These are phyloP conservation scores for Albatrellus ellisii DNA, from an alignment of 768 basidiomycete genomes.

Conservation along the genomic window DNA sequence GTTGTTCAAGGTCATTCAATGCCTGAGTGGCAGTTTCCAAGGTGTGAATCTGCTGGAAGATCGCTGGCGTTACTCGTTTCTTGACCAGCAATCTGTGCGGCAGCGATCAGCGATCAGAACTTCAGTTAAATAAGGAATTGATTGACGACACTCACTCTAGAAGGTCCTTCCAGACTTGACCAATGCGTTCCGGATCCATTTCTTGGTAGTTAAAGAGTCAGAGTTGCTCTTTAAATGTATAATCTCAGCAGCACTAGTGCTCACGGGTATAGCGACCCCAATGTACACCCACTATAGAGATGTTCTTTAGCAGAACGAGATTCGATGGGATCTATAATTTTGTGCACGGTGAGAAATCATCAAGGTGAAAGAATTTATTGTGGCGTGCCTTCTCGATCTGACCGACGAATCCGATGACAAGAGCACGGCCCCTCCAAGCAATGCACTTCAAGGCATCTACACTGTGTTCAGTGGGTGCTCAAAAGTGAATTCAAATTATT, in stretches of 20 bases:
- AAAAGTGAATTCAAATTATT: background rate
- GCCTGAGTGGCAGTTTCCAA: constrained; percentile 58
- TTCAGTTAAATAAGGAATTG: background rate
- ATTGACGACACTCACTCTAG: constrained; percentile 25
- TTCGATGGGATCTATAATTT: constrained; percentile 67
- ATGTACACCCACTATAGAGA: constrained; percentile 71
- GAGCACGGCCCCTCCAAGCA: constrained; percentile 83
- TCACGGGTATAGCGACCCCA: constrained; percentile 75
- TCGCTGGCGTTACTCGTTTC: constrained; percentile 51
- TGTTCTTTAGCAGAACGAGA: constrained; percentile 70
- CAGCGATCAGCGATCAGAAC: background rate
- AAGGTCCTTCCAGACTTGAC: constrained; percentile 59
- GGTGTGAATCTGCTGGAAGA: constrained; percentile 57
- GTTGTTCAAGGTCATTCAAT: constrained; percentile 57
- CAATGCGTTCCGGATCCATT: constrained; percentile 54
- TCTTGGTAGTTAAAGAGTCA: constrained; percentile 25
- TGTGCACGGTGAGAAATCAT: background rate
- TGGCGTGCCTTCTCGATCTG: constrained; percentile 61
- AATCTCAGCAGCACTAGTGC: constrained; percentile 21
- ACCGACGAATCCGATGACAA: constrained; percentile 93
- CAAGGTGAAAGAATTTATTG: background rate
- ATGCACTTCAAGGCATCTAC: constrained; percentile 86
- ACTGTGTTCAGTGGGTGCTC: constrained; percentile 2
- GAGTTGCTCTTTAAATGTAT: background rate
- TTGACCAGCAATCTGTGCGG: constrained; percentile 50